Base-by-base conservation (phyloP, 768 basidiomycete genomes). In the Tricholoma saponaceum region DNA sequence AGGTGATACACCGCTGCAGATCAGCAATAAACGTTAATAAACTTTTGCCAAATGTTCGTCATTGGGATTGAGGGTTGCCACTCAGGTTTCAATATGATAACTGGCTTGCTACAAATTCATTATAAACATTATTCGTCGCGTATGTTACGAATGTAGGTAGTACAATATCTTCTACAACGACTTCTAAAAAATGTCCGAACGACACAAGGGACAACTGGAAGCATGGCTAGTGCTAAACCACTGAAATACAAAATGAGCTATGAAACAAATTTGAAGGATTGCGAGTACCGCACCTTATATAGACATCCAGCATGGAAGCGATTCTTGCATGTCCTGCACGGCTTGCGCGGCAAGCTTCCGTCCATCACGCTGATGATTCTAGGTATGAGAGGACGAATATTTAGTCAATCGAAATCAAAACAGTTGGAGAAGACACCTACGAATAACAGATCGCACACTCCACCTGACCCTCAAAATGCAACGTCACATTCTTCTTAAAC, bases 401-500 rank as follows among this genome's bases (percentile, higher is more conserved):
- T 51, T 35, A 59, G 57, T 50, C 8, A 52, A 20, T 51, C 13
- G 6, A 25, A 23, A 4, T 5, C 28, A 5, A 14, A 9, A n/a
- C n/a, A n/a, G n/a, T n/a, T n/a, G n/a, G n/a, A 22, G 18, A 50
- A 14, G 55, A 8, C 56, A 69, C 89, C 67, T 64, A 94, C 89
- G 91, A 92, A 70, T 95, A 96, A 66, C 94, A 96, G 58, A 99
- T 98, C 0, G 96, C 92, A 70, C 97, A 99, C 64, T 96, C 94
- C 2, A 91, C 90, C 69, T 95, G 89, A 5, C 96, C 96, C 61
- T 96, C 92, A 66, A 98, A 99, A 69, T 98, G 93, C 18, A 91
- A 79, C 0, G 85, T 79, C 44, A 95, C 94, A 67, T 98, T 98
- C 73, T 90, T 92, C 74, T 95, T 95, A 82, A 98, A 98, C 58